Evolutionary conservation across 2,329 filamentous ascomycete species (phyloP), one percentile per base, ranked within the genome.

Genomic region (Fusarium devonianum): DNA sequence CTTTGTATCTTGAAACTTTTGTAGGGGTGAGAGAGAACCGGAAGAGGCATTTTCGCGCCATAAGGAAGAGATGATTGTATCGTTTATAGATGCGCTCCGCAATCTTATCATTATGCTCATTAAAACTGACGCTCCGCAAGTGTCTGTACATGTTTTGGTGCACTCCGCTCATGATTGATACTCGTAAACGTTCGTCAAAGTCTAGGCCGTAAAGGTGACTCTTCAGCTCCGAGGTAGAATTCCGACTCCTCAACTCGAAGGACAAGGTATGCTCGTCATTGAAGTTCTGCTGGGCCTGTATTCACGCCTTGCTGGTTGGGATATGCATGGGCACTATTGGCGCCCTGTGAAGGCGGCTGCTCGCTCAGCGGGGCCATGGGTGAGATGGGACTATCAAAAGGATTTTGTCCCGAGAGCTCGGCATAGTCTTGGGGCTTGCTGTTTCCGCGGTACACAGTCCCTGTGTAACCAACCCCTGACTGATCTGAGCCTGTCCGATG

Each of bases 11-110:
- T 25, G 13, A 41, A 36, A 26, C 37, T 49, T 49, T 48, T 51
- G 23, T 23, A 46, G 48, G 37, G 53, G 40, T 39, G 44, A 29
- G 39, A 23, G 28, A 13, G 28, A 49, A 49, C 26, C 18, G 51
- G 51, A 54, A 46, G n/a, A n/a, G 41, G 56, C 43, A 50, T 55
- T 56, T 53, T n/a, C n/a, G 57, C 57, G 56, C 54, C 52, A 48
- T 47, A 60, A 33, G 48, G 56, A 46, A 44, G 47, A 56, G 53
- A 59, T 57, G 51, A 52, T 38, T 56, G 45, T 58, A 42, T 57
- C 62, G 52, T 49, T 55, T 53, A 49, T 54, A 61, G 44, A 65
- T 63, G 52, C 38, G 29, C 57, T 46, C 62, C 49, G 36, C 42
- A 62, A 43, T 57, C 54, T 49, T 43, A 51, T 53, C 49, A 49